Percentiles rank a stretch among this genome's conserved stretches.
Conservation (phyloP, 257 asterid genomes). For the Capsicum pubescens region DNA sequence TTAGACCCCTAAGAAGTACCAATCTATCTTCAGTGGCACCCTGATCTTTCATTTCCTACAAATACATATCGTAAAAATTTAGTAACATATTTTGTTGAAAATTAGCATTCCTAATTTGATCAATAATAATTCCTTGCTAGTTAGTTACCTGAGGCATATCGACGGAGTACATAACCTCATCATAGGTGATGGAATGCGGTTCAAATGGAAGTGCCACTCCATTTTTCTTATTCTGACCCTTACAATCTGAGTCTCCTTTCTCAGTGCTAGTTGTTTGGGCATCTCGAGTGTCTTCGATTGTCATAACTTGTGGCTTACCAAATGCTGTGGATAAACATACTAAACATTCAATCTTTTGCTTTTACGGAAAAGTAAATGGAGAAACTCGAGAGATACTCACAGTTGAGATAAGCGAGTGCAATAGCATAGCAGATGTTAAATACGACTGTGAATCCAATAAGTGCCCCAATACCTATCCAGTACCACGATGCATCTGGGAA, state of each 20-base stretch:
- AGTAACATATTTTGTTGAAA: background rate
- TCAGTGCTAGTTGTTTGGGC: background rate
- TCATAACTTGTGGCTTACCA: background rate
- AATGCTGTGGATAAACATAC: background rate
- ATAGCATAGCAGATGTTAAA: conserved; percentile 47
- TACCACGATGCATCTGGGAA: conserved; percentile 62
- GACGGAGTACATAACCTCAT: conserved; percentile 56
- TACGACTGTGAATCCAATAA: conserved; percentile 41
- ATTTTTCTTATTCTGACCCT: conserved; percentile 22
- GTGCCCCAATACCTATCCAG: conserved; percentile 63
- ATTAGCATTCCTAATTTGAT: background rate
- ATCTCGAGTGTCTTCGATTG: background rate
- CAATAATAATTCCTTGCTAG: background rate
- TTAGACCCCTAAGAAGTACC: conserved; percentile 15
- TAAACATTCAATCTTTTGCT: background rate
- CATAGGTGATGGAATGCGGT: conserved; percentile 54
- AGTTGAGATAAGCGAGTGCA: conserved; percentile 44
- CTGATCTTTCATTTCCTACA: conserved; percentile 16
- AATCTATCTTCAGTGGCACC: conserved; percentile 13
- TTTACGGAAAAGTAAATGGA: background rate
- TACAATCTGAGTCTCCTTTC: background rate
- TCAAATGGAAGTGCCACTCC: conserved; percentile 60
- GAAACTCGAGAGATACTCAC: conserved; percentile 40
- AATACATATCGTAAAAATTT: background rate
- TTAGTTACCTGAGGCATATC: conserved; percentile 63